Base-by-base conservation (phyloP, 108 stramenopile species). In the Heterococcus sp. region DNA sequence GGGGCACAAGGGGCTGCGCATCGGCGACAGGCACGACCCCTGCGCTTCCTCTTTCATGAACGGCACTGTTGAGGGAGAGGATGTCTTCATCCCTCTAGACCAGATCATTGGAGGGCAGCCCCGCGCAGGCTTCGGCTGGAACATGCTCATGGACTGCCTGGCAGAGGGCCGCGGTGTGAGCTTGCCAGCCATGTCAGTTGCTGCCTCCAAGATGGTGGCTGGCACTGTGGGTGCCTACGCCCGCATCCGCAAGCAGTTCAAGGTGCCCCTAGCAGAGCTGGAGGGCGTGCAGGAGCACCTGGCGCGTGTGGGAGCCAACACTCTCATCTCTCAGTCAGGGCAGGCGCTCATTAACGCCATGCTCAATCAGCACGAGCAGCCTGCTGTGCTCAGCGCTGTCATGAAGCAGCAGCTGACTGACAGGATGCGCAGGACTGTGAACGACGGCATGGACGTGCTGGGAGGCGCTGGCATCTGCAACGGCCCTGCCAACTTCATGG, bases 341-440 rank as follows among this genome's bases (percentile, higher is more conserved):
- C 93, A 92, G 70, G 93, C 94, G 69, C 88, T 98, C 64, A 95
- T 95, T 93, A 98, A 98, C 83, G 94, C 97, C 29, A 98, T 98
- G 87, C 92, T 98, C 66, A 95, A 95, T 87, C 95, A 95, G 84
- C 97, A 98, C 87, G 97, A 98, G 87, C 95, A 95, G 36, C 97
- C 97, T 39, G 96, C 96, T 91, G 97, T 98, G 32, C 91, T 98
- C 76, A 94, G 93, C 32, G 95, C 95, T 30, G 92, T 98, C 77
- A 96, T 98, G 97, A 98, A 98, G 89, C 95, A 98, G 85, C 95
- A 98, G 83, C 94, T 94, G 68, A 98, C 97, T 8, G 92, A 93
- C 71, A 91, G 95, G 58, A 94, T 94, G 65, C 94, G 97, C 72
- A 87, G 92, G 2, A 94, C 94, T 80, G 91, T 98, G 46, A 96